Evolutionary conservation across 192 early-diverging fungal genomes (phyloP), one percentile per base, ranked within the genome.

Genomic region (Rhizophagus clarus): DNA sequence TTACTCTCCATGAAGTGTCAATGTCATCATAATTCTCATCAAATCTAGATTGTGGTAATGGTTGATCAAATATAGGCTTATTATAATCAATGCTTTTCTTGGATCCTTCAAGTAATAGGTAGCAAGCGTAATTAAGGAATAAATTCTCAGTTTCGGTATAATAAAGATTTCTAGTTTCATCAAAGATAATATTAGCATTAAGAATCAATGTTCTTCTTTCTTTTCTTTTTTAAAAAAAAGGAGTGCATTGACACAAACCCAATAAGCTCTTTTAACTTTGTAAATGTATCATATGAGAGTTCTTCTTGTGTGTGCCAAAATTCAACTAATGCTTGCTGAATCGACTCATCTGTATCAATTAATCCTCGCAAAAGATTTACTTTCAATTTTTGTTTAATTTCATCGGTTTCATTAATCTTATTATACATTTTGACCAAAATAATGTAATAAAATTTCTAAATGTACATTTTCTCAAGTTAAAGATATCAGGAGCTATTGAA

Each of bases 21-120:
- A 92, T 91, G 22, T 88, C 83, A 34, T 91, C 87, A 49, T 82
- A 83, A 10, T 83, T 72, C 10, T 91, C 90, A 63, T 83, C 85
- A 82, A 94, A 95, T 31, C 79, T 88, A 0, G 92, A 92, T 79
- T 91, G 89, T 3, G 93, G 92, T 0, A 95, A 81, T 15, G 89
- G 83, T 37, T 89, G 84, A 6, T 86, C 83, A 71, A 94, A 94
- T 51, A 94, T 83, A 8, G 85, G 86, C 63, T 89, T 87, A 28
- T 85, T 85, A 81, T 91, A 93, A 26, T 88, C 84, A 34, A 90
- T 88, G 12, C 90, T 87, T 4, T 89, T 83, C 73, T 90, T 90
- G 8, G 90, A 83, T 0, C 84, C 86, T 24, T 89, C 89, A 31
- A 94, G 76, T 40, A 94, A 60, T 81, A 95, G 85, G 22, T 84